These are phyloP conservation scores for Coemansia sp. DNA, from an alignment of 192 early-diverging fungal species.

Conservation along the genomic window DNA sequence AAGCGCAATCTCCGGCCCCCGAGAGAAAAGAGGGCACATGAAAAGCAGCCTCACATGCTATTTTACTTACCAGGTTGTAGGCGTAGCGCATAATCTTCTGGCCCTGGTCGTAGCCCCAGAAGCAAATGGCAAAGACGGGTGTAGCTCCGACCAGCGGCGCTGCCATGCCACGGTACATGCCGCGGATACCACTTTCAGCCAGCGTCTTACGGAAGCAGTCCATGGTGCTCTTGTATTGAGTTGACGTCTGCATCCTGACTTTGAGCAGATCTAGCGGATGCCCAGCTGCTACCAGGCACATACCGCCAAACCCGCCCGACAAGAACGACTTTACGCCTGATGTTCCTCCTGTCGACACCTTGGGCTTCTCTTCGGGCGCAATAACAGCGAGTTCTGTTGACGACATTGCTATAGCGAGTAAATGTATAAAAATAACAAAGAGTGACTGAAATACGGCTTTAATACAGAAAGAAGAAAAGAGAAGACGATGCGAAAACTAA, in stretches of 20 bases:
- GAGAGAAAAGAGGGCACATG: background rate
- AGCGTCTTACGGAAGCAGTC: constrained; percentile 92
- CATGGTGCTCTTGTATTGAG: constrained; percentile 80
- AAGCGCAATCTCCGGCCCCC: background rate
- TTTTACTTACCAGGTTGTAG: constrained; percentile 43
- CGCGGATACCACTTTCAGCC: constrained; percentile 84
- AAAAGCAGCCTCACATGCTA: constrained; percentile 9
- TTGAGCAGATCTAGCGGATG: constrained; percentile 91
- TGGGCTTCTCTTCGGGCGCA: constrained; percentile 8
- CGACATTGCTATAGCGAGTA: constrained; percentile 19
- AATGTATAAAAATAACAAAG: background rate
- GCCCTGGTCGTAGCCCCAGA: constrained; percentile 71
- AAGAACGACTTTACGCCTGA: constrained; percentile 82
- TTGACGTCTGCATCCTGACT: constrained; percentile 93
- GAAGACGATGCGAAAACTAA: constrained; percentile 6
- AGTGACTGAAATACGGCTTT: background rate
- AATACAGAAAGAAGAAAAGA: constrained; percentile 5
- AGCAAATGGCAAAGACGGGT: constrained; percentile 93
- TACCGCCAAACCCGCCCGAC: constrained; percentile 89
- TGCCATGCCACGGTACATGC: constrained; percentile 94
- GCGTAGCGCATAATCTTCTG: constrained; percentile 46
- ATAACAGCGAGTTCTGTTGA: constrained; percentile 13
- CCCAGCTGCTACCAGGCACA: constrained; percentile 70
- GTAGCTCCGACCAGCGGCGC: constrained; percentile 92
- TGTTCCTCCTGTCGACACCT: constrained; percentile 15